These are phyloP conservation scores for Emergomyces africanus DNA, from an alignment of 2,329 filamentous ascomycete species.

Conservation along the genomic window DNA sequence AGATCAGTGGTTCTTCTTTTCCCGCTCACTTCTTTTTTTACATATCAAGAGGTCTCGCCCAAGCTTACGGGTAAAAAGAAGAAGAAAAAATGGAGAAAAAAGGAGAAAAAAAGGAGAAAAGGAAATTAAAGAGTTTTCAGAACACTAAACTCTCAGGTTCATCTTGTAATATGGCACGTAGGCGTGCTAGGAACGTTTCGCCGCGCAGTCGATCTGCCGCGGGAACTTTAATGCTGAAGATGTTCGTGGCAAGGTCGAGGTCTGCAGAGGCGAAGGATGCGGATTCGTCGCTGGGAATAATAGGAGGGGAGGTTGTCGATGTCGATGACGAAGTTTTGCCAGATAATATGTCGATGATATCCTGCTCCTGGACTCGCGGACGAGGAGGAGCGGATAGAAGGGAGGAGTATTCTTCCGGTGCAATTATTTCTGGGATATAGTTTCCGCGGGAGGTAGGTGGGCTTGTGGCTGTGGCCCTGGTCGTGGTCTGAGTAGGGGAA, in stretches of 20 bases:
- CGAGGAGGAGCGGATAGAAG: background rate
- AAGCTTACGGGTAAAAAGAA: background rate
- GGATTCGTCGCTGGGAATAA: slow-evolving; percentile 18
- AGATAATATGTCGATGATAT: slow-evolving; percentile 74
- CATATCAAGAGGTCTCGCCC: background rate
- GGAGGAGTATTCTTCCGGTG: slow-evolving; percentile 20
- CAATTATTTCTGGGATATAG: slow-evolving; percentile 63
- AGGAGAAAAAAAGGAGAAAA: slow-evolving; percentile 1
- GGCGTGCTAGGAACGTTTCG: slow-evolving; percentile 66
- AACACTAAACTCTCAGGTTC: slow-evolving; percentile 64
- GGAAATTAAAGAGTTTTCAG: slow-evolving; percentile 7
- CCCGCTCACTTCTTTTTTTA: no score
- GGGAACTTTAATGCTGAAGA: slow-evolving; percentile 71
- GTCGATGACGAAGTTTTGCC: slow-evolving; percentile 26
- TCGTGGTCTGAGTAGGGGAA: slow-evolving; percentile 27
- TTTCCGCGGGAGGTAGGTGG: slow-evolving; percentile 40
- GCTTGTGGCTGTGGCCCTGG: slow-evolving; percentile 35
- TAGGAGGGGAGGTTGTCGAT: slow-evolving; percentile 11
- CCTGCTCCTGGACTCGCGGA: slow-evolving; percentile 35
- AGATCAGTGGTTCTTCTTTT: background rate
- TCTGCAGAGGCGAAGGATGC: slow-evolving; percentile 13
- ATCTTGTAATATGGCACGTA: slow-evolving; percentile 71
- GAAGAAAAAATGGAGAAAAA: slow-evolving; percentile 5
- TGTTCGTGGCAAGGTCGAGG: slow-evolving; percentile 45
- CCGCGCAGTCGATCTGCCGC: slow-evolving; percentile 72